Base-by-base conservation (phyloP, 306 rosid genomes). In the Fragaria vesca region DNA sequence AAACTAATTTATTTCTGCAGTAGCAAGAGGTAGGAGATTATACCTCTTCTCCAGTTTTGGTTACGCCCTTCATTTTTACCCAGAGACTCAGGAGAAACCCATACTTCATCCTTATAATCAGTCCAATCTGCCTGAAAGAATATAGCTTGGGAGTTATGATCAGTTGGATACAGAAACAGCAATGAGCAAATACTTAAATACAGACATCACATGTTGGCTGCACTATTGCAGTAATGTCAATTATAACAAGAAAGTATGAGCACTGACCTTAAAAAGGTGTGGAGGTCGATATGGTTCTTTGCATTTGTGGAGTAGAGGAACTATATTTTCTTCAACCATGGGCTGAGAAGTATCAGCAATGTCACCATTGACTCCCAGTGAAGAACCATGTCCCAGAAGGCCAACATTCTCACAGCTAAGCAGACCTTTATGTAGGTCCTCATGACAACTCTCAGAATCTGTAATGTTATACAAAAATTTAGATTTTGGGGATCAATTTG, bases 231-330 rank as follows among this genome's bases (percentile, higher is more conserved):
- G n/a, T 26, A 63, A 21, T 71, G 45, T 51, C 62, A 71, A 71
- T 48, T 13, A 63, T 55, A 65, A 66, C 51, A 20, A 42, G 48
- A 57, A 72, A 73, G 36, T 50, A 18, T 77, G 66, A 73, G 50
- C 76, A 63, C 61, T 0, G 67, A 73, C 77, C 77, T 55, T 38
- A 6, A 66, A 32, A 71, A 50, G 80, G 68, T 57, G 79, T 3
- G 86, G 91, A 79, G 94, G 94, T 48, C 73, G 52, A 81, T 86
- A 90, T 20, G 93, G 91, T 42, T 78, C 79, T 62, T 48, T 54
- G 83, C 85, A 80, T 75, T 42, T 85, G 34, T 82, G 93, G 68
- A 89, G 82, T 26, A 63, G 58, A 79, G 52, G 58, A 78, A 30
- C 28, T 55, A 45, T 78, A 12, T 82, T 76, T 69, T 79, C 71